Conservation (phyloP, 2,329 filamentous ascomycete species). For the Colletotrichum paranaense region DNA sequence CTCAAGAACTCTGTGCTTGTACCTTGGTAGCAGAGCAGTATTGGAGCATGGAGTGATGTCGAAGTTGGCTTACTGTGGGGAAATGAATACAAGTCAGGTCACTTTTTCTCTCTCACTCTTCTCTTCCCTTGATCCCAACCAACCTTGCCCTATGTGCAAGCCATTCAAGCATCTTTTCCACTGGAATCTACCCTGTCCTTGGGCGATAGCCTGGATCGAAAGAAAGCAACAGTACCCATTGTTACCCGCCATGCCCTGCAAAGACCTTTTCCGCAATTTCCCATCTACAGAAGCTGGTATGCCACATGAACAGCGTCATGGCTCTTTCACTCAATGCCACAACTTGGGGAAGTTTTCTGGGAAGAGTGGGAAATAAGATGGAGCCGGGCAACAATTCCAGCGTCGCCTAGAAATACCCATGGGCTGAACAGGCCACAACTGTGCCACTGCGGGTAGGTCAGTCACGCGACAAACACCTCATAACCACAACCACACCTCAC, state of each 20-base stretch:
- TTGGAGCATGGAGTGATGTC: neutral
- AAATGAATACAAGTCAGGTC: conserved; percentile 1
- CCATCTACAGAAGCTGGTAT: neutral
- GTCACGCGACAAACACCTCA: conserved; percentile 35
- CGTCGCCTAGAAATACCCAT: neutral
- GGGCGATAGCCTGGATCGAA: neutral
- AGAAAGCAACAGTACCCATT: conserved; percentile 11
- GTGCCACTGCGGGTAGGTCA: conserved; percentile 23
- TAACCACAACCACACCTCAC: neutral
- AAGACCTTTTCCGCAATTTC: neutral
- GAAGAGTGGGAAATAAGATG: conserved; percentile 24
- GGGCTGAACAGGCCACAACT: conserved; percentile 28
- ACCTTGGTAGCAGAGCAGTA: neutral
- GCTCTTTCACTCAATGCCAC: neutral
- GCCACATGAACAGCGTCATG: neutral
- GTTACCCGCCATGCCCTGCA: conserved; percentile 1
- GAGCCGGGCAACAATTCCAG: conserved; percentile 5
- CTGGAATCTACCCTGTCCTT: neutral
- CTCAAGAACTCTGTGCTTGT: neutral
- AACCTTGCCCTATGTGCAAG: neutral
- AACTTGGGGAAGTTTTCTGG: neutral
- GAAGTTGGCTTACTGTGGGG: neutral
- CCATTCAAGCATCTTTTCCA: neutral
- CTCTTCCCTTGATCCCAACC: neutral
- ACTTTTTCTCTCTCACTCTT: neutral